phyloP scores from a whole-genome alignment of 2,329 filamentous ascomycete species.

The Colletotrichum tabaci region DNA sequence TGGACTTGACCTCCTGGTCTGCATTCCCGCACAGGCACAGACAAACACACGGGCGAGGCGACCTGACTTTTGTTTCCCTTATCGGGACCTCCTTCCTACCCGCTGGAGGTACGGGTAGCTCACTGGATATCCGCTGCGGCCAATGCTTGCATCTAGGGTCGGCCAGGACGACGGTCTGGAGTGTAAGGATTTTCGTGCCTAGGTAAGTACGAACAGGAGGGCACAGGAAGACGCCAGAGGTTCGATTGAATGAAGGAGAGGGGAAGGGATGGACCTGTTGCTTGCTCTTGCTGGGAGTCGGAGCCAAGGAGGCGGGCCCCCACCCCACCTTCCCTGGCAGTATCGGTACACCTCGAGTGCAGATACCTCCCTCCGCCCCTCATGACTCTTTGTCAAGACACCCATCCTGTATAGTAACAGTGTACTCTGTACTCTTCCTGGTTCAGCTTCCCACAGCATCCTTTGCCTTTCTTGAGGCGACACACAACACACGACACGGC shows the following conservation, averaged over 20 bases:
- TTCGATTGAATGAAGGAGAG: not conserved
- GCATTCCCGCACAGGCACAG: constrained; percentile 31
- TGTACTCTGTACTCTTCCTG: not conserved
- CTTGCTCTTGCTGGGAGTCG: not conserved
- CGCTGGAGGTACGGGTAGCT: not conserved
- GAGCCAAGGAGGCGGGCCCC: no score
- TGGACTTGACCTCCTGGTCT: not conserved
- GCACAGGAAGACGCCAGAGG: no score
- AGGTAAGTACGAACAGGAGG: not conserved
- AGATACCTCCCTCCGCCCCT: not conserved
- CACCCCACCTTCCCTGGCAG: not conserved
- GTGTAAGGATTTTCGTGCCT: not conserved
- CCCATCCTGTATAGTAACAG: no score
- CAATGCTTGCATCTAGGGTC: constrained; percentile 2
- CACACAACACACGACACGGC: not conserved
- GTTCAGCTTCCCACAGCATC: not conserved
- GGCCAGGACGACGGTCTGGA: not conserved
- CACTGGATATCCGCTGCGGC: constrained; percentile 18
- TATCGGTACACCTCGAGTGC: not conserved
- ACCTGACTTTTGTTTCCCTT: not conserved
- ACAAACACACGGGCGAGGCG: constrained; percentile 16
- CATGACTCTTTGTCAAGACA: not conserved
- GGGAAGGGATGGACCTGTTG: not conserved
- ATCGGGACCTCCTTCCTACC: constrained; percentile 6
- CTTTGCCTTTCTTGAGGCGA: not conserved